phyloP scores from a whole-genome alignment of 169 alveolate species.

The Eimeria sp. region DNA sequence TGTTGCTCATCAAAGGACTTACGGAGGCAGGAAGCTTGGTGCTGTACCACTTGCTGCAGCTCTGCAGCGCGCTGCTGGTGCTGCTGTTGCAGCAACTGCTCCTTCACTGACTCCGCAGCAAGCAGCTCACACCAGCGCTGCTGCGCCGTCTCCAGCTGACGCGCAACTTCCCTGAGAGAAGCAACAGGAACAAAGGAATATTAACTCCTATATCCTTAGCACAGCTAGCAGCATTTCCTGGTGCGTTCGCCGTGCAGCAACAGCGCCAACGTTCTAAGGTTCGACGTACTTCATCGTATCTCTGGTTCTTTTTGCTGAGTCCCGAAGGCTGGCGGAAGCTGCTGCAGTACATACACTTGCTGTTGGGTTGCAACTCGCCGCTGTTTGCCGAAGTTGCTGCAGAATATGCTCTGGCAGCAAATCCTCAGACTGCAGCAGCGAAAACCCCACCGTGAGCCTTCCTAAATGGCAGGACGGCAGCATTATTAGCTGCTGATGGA shows the following conservation, averaged over 20 bases:
- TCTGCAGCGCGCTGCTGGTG: conserved; percentile 51
- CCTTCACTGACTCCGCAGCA: conserved; percentile 36
- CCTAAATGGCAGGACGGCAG: not conserved
- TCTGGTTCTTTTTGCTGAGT: conserved; percentile 45
- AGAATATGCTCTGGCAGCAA: conserved; percentile 66
- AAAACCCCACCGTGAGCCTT: not conserved
- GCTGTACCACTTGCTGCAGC: conserved; percentile 75
- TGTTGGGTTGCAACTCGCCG: conserved; percentile 24
- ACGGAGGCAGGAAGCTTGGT: conserved; percentile 30
- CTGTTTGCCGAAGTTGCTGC: conserved; percentile 71
- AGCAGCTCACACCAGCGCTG: conserved; percentile 70
- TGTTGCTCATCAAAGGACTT: conserved; percentile 52
- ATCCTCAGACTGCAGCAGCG: conserved; percentile 63
- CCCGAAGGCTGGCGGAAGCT: conserved; percentile 60
- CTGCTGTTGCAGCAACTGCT: conserved; percentile 50
- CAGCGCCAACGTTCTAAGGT: not conserved
- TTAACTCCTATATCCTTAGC: not conserved
- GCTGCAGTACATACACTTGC: conserved; percentile 69
- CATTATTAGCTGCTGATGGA: not conserved
- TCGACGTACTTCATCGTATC: conserved; percentile 31
- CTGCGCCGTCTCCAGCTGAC: conserved; percentile 63
- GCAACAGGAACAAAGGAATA: conserved; percentile 8
- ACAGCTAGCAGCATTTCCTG: not conserved
- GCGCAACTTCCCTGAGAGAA: conserved; percentile 62
- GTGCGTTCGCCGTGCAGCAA: not conserved